Evolutionary conservation across 108 stramenopile species (phyloP).

Genomic region (Craspedostauros australis): DNA sequence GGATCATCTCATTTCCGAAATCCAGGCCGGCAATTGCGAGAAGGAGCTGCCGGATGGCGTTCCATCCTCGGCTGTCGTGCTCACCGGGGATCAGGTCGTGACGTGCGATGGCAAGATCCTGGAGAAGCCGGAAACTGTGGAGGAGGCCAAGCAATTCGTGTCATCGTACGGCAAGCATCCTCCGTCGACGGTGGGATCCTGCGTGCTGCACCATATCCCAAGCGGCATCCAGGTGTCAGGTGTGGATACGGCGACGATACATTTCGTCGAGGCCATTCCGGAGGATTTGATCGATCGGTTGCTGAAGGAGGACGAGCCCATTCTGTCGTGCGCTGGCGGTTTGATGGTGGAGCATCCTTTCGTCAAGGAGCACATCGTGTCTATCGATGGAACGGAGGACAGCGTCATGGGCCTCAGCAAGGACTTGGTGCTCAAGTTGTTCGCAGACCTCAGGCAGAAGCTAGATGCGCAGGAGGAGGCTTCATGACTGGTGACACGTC

Average conservation of each 20-base stretch:
- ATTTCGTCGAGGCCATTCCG: conserved; percentile 31
- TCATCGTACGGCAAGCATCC: conserved; percentile 40
- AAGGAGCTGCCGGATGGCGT: conserved; percentile 30
- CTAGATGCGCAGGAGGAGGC: conserved; percentile 3
- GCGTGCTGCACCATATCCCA: conserved; percentile 65
- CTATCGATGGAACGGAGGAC: conserved; percentile 82
- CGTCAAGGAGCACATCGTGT: conserved; percentile 46
- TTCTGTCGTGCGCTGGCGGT: conserved; percentile 75
- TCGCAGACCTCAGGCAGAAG: conserved; percentile 41
- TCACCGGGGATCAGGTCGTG: conserved; percentile 85
- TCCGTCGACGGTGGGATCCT: conserved; percentile 68
- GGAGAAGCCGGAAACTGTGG: conserved; percentile 67
- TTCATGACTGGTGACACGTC: too few species aligned
- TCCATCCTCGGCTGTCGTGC: conserved; percentile 19
- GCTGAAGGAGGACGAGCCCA: conserved; percentile 48
- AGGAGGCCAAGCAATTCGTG: conserved; percentile 66
- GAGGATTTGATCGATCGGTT: conserved; percentile 55
- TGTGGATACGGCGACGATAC: conserved; percentile 71
- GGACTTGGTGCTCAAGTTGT: conserved; percentile 38
- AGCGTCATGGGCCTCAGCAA: conserved; percentile 83
- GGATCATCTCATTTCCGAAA: conserved; percentile 51
- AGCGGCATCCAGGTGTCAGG: conserved; percentile 60
- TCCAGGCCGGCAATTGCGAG: conserved; percentile 27
- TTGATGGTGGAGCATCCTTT: conserved; percentile 86
- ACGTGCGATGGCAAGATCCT: conserved; percentile 56